phyloP scores from a whole-genome alignment of 2,329 filamentous ascomycete genomes.

The Cadophora sp. region DNA sequence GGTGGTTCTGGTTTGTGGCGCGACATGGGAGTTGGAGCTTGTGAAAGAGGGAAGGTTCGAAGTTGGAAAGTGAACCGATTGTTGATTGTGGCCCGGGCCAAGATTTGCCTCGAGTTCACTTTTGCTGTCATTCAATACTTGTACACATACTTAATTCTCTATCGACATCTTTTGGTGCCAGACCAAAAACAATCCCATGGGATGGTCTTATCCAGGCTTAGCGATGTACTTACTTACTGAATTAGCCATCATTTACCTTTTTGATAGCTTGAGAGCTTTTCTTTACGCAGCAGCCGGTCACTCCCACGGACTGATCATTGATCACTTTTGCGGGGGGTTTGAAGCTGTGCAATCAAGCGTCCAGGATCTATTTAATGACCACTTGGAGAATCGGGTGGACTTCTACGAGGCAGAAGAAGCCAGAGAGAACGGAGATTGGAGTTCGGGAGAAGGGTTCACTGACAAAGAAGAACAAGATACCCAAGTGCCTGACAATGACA shows the following conservation, averaged over 20 bases:
- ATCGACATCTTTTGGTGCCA: background rate
- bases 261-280: background rate
- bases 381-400: background rate
- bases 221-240: background rate
- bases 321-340: background rate
- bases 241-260: background rate
- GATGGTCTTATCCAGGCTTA: background rate
- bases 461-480: background rate
- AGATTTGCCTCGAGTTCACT: background rate
- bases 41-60: background rate
- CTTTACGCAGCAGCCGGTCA: background rate
- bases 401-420: background rate
- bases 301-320: background rate
- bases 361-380: background rate
- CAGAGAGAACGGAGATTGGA: background rate
- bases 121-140: too few species aligned
- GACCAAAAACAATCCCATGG: background rate
- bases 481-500: background rate
- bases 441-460: background rate
- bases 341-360: background rate
- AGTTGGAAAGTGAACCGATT: background rate
- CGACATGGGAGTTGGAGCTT: background rate
- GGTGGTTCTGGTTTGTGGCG: background rate
- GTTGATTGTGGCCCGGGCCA: conserved; percentile 8
- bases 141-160: too few species aligned